These are phyloP conservation scores for Pestalotiopsis sp. DNA, from an alignment of 2,329 filamentous ascomycete genomes.

Conservation along the genomic window DNA sequence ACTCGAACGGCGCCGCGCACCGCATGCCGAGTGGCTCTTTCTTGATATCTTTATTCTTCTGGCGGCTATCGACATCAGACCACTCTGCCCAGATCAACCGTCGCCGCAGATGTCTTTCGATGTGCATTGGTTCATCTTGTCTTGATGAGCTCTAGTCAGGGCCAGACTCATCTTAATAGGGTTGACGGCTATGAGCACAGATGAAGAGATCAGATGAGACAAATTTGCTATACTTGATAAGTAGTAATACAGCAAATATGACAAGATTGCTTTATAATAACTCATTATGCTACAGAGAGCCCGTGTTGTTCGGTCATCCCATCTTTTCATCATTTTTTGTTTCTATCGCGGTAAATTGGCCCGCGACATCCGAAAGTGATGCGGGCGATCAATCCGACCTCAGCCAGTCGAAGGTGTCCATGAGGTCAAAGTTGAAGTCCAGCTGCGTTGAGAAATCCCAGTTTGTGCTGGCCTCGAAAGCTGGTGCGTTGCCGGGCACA, in stretches of 20 bases:
- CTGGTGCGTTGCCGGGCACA: conserved; percentile 21
- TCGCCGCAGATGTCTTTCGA: neutral
- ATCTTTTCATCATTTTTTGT: neutral
- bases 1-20: neutral
- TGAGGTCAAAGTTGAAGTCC: conserved; percentile 49
- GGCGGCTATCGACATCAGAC: neutral
- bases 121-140: neutral
- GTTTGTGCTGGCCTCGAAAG: conserved; percentile 27
- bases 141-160: neutral
- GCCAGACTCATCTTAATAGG: neutral
- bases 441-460: conserved; percentile 36
- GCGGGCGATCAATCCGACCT: conserved; percentile 14
- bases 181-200: neutral
- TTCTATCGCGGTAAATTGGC: neutral
- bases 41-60: neutral
- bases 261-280: neutral
- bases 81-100: neutral
- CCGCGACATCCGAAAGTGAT: neutral
- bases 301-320: neutral
- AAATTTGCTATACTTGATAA: neutral
- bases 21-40: neutral
- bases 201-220: neutral
- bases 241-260: neutral
- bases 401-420: conserved; percentile 53
- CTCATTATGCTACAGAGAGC: neutral